These are phyloP conservation scores for Achaetomium macrosporum DNA, from an alignment of 2,329 filamentous ascomycete genomes.

Conservation along the genomic window DNA sequence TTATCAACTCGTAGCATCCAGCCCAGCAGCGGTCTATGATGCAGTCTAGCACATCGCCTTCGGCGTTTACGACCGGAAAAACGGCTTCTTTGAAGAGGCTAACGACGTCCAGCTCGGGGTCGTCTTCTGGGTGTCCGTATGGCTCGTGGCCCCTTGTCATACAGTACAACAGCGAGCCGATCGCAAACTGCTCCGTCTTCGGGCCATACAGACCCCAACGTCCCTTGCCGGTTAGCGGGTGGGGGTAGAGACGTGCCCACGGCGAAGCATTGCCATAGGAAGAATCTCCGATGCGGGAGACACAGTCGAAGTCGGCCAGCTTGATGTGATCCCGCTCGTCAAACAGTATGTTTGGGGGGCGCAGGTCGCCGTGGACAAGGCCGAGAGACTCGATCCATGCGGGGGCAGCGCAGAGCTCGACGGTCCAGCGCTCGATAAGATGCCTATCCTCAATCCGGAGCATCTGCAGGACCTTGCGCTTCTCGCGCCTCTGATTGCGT, in stretches of 20 bases:
- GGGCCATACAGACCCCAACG: background rate
- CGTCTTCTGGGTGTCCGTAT: background rate
- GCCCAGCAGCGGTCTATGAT: background rate
- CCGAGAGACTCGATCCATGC: background rate
- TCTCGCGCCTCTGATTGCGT: background rate
- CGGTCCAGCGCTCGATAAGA: background rate
- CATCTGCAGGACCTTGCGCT: background rate
- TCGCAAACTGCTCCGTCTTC: background rate
- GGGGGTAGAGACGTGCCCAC: background rate
- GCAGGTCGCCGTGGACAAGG: background rate
- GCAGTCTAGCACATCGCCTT: background rate
- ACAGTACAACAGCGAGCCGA: background rate
- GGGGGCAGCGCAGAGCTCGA: background rate
- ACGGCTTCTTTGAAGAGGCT: background rate
- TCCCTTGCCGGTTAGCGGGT: background rate
- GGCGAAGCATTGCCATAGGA: background rate
- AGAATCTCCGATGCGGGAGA: background rate
- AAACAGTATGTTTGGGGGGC: background rate
- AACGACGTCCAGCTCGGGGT: background rate
- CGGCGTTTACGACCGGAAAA: background rate
- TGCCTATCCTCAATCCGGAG: background rate
- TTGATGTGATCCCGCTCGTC: background rate
- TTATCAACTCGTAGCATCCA: background rate
- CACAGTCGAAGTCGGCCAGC: background rate
- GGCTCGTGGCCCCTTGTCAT: background rate